phyloP scores from a whole-genome alignment of 805 yeast genomes.

The Isabelozyma heimii region DNA sequence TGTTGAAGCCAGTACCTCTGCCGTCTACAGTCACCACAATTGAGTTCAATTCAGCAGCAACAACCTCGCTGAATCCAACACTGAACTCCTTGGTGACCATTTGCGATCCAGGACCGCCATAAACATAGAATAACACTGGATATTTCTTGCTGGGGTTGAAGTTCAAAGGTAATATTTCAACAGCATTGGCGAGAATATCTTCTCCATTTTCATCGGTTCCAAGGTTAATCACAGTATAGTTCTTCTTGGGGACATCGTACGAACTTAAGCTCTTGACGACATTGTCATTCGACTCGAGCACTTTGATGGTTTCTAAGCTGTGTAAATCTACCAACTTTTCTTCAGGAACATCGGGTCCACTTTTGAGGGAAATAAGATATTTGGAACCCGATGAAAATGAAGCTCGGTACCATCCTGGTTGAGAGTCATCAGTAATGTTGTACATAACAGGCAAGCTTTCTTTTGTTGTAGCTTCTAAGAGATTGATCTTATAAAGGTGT shows the following conservation, averaged over 20 bases:
- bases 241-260: slow-evolving; percentile 57
- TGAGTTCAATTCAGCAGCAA: slow-evolving; percentile 74
- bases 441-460: slow-evolving; percentile 51
- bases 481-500: slow-evolving; percentile 70
- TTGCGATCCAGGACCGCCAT: slow-evolving; percentile 97
- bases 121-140: slow-evolving; percentile 85
- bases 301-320: slow-evolving; percentile 29
- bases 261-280: slow-evolving; percentile 35
- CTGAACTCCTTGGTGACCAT: slow-evolving; percentile 62
- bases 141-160: slow-evolving; percentile 65
- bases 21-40: slow-evolving; percentile 96
- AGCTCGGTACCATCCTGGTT: slow-evolving; percentile 65
- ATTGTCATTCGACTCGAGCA: slow-evolving; percentile 46
- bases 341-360: slow-evolving; percentile 78
- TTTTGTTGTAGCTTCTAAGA: slow-evolving; percentile 30
- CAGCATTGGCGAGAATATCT: slow-evolving; percentile 54
- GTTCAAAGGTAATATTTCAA: slow-evolving; percentile 74
- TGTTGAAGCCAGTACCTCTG: slow-evolving; percentile 92
- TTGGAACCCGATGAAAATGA: slow-evolving; percentile 80
- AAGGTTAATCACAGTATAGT: slow-evolving; percentile 52
- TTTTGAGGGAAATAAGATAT: slow-evolving; percentile 64
- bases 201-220: slow-evolving; percentile 48
- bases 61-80: slow-evolving; percentile 66
- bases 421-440: slow-evolving; percentile 26
- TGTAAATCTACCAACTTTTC: slow-evolving; percentile 61